Conservation (phyloP, 192 early-diverging fungal species). For the Allomyces javanicus region DNA sequence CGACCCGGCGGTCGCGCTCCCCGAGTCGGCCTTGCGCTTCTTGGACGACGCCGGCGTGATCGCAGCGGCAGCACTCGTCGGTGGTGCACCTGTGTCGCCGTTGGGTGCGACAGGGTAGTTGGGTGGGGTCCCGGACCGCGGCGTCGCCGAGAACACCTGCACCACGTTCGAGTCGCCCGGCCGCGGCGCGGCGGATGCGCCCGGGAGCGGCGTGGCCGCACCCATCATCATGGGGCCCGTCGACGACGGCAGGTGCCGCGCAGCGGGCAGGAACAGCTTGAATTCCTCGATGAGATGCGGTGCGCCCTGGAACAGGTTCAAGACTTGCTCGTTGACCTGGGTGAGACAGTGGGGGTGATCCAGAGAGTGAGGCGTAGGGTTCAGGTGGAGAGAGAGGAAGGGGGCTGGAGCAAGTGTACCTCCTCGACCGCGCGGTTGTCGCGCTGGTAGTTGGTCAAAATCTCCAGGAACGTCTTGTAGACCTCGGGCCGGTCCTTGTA, state of each 20-base stretch:
- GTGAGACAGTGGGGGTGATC: too few species aligned
- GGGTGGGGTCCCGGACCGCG: too few species aligned
- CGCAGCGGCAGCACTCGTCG: too few species aligned
- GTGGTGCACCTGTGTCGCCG: too few species aligned
- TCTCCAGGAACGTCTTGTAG: constrained; percentile 94
- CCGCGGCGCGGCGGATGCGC: background rate
- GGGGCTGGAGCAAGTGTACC: constrained; percentile 15
- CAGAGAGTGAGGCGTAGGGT: too few species aligned
- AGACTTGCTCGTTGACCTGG: constrained; percentile 85
- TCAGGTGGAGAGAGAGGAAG: too few species aligned
- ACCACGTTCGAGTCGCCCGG: too few species aligned
- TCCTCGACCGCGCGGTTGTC: constrained; percentile 92
- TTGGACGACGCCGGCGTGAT: too few species aligned
- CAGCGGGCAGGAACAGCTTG: constrained; percentile 77
- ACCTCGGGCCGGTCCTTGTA: constrained; percentile 61
- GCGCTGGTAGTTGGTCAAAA: constrained; percentile 92
- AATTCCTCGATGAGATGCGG: constrained; percentile 92
- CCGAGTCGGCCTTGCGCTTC: background rate
- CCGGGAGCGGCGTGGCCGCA: background rate
- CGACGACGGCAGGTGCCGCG: too few species aligned
- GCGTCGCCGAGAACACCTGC: too few species aligned
- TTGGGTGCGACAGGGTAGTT: too few species aligned
- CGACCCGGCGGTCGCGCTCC: background rate
- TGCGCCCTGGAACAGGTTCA: constrained; percentile 60
- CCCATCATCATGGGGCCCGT: background rate